Conservation (phyloP, 257 asterid species). For the Fraxinus excelsior region DNA sequence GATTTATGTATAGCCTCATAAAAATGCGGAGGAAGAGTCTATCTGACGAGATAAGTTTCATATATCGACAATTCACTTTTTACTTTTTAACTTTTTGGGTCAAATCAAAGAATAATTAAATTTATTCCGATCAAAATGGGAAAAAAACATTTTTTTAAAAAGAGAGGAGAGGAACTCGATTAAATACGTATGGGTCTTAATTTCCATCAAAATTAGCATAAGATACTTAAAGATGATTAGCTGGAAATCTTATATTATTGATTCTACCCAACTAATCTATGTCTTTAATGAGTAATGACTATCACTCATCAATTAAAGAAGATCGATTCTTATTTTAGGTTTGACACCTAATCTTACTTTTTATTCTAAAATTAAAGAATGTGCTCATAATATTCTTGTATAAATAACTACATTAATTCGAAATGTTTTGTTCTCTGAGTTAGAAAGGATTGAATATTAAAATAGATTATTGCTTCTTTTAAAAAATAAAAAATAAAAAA, state of each 20-base stretch:
- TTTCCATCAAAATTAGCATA: conserved; percentile 14
- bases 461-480: too few species aligned
- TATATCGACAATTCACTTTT: too few species aligned
- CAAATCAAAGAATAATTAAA: too few species aligned
- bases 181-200: conserved; percentile 1
- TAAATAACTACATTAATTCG: background rate
- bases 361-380: background rate
- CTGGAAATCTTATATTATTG: background rate
- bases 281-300: background rate
- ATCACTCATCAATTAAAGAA: background rate
- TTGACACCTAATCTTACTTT: conserved; percentile 2
- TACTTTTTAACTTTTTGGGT: too few species aligned
- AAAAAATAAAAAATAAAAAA: too few species aligned
- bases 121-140: background rate
- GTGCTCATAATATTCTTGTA: background rate
- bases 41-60: too few species aligned
- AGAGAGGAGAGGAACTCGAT: background rate
- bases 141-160: background rate
- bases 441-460: too few species aligned
- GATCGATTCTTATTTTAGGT: background rate
- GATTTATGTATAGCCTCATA: too few species aligned
- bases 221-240: conserved; percentile 17
- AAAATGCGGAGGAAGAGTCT: too few species aligned
- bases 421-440: background rate
- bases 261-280: background rate